Conservation (phyloP, 192 early-diverging fungal species). For the Anaeromyces robustus region DNA sequence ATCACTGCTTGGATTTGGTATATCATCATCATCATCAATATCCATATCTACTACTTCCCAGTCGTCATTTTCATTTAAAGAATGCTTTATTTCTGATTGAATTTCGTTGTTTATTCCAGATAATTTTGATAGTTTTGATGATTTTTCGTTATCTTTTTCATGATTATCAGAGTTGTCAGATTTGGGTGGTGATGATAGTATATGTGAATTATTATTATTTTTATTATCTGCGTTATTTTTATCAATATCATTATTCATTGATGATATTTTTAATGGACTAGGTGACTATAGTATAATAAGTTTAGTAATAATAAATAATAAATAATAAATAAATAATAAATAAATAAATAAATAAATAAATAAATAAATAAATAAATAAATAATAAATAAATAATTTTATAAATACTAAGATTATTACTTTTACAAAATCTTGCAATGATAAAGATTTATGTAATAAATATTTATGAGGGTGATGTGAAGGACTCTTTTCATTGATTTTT, state of each 20-base stretch:
- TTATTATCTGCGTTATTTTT: not conserved
- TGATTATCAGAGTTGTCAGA: not conserved
- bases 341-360: too few species aligned
- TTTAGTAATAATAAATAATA: too few species aligned
- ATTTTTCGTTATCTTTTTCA: not conserved
- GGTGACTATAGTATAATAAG: not conserved
- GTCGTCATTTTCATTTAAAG: not conserved
- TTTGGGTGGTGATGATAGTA: not conserved
- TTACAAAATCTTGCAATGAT: not conserved
- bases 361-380: too few species aligned
- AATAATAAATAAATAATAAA: too few species aligned
- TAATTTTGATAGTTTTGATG: not conserved
- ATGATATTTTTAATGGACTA: not conserved
- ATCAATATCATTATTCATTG: not conserved
- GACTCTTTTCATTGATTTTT: not conserved
- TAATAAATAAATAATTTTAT: too few species aligned
- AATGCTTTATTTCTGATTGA: not conserved
- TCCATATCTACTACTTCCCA: not conserved
- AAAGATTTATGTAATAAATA: not conserved
- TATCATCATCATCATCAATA: not conserved
- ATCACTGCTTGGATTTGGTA: not conserved
- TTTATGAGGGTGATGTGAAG: not conserved
- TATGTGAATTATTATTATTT: not conserved
- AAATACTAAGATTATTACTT: too few species aligned
- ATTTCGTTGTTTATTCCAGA: not conserved